Conservation (phyloP, 1,139 yeast species). For the Suhomyces bolitotheri region DNA sequence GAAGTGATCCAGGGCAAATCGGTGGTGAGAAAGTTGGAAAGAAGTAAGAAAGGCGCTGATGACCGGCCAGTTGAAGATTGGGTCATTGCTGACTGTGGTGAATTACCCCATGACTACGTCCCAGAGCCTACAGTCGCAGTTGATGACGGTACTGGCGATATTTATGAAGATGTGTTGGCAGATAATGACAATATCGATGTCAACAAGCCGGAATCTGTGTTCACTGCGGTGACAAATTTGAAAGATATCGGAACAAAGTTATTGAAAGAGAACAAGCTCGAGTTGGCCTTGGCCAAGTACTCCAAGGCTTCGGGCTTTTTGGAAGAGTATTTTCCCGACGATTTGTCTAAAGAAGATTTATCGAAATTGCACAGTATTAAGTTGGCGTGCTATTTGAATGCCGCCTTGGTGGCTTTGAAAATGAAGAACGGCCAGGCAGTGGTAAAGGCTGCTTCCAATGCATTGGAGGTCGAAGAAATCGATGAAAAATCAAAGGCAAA, state of each 20-base stretch:
- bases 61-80: slow-evolving; percentile 70
- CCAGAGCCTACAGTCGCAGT: slow-evolving; percentile 35
- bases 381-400: slow-evolving; percentile 65
- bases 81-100: slow-evolving; percentile 78
- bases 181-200: slow-evolving; percentile 71
- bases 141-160: slow-evolving; percentile 85
- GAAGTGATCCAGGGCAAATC: slow-evolving; percentile 82
- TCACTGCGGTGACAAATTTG: slow-evolving; percentile 63
- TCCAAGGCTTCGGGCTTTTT: slow-evolving; percentile 67
- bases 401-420: slow-evolving; percentile 74
- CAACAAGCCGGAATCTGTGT: slow-evolving; percentile 60
- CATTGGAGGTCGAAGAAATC: slow-evolving; percentile 60
- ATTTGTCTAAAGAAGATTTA: slow-evolving; percentile 55
- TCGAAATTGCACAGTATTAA: slow-evolving; percentile 53
- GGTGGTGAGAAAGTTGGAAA: slow-evolving; percentile 75
- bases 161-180: slow-evolving; percentile 71
- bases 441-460: slow-evolving; percentile 62
- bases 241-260: slow-evolving; percentile 78
- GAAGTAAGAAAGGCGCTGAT: slow-evolving; percentile 57
- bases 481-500: slow-evolving; percentile 75
- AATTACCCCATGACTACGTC: slow-evolving; percentile 60
- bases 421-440: slow-evolving; percentile 57
- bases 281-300: slow-evolving; percentile 65
- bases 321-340: slow-evolving; percentile 74
- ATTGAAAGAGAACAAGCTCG: slow-evolving; percentile 63